These are phyloP conservation scores for Amborella trichopoda DNA, from an alignment of 164 flowering plant genomes.

Conservation along the genomic window DNA sequence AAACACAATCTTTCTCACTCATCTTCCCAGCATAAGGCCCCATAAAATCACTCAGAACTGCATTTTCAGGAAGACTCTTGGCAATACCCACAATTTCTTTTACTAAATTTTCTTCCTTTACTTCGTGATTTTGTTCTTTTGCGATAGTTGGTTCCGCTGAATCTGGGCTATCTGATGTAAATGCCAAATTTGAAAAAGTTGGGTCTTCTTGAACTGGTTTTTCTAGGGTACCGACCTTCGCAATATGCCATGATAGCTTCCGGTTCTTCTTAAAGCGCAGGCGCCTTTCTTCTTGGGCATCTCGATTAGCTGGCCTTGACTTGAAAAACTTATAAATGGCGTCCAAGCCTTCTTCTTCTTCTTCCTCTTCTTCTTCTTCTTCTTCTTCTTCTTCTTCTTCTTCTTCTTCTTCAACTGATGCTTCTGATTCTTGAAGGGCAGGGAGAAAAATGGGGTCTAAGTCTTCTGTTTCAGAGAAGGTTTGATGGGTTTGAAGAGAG, in stretches of 20 bases:
- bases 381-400: constrained; percentile 9
- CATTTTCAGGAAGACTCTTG: constrained; percentile 39
- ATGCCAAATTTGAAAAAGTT: background rate
- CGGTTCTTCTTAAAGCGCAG: constrained; percentile 47
- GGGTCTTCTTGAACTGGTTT: background rate
- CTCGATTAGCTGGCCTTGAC: constrained; percentile 35
- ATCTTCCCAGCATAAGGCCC: constrained; percentile 38
- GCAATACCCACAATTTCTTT: constrained; percentile 48
- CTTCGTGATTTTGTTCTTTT: constrained; percentile 3
- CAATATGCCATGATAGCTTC: constrained; percentile 55
- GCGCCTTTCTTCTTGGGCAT: constrained; percentile 37
- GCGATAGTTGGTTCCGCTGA: background rate
- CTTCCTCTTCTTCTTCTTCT: constrained; percentile 5
- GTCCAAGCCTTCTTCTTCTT: constrained; percentile 19
- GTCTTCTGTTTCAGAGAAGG: no score
- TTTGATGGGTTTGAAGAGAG: no score
- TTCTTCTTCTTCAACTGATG: constrained; percentile 9
- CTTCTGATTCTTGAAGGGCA: constrained; percentile 20
- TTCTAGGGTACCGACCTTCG: constrained; percentile 10
- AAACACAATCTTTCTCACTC: constrained; percentile 38
- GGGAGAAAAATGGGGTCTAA: constrained; percentile 43
- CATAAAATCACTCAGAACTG: constrained; percentile 56
- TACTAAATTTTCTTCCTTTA: constrained; percentile 12
- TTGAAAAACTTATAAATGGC: constrained; percentile 62
- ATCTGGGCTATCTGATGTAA: background rate